These are phyloP conservation scores for Penicillium sp. DNA, from an alignment of 2,329 filamentous ascomycete species.

Conservation along the genomic window DNA sequence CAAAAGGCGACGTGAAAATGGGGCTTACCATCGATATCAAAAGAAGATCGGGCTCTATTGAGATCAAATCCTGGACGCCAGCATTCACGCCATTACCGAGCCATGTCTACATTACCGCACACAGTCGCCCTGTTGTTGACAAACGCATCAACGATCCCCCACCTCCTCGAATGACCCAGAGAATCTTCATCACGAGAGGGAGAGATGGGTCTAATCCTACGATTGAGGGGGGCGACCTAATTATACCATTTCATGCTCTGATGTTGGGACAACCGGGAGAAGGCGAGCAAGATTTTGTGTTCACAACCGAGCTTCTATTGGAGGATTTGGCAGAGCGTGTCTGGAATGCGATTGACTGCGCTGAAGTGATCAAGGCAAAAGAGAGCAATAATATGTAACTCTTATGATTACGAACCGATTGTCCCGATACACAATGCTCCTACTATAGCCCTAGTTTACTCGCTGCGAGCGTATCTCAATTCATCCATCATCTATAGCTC, in stretches of 20 bases:
- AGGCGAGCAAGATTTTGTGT: slow-evolving; percentile 10
- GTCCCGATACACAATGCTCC: too few species aligned
- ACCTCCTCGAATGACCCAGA: slow-evolving; percentile 6
- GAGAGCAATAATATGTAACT: too few species aligned
- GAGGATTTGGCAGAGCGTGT: too few species aligned
- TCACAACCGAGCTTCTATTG: not conserved
- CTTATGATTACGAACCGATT: too few species aligned
- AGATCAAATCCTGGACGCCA: slow-evolving; percentile 11
- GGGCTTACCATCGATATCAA: too few species aligned
- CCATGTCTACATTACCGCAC: not conserved
- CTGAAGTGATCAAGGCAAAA: too few species aligned
- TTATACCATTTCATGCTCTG: slow-evolving; percentile 7
- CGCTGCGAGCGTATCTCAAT: too few species aligned
- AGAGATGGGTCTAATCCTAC: not conserved
- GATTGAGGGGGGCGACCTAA: slow-evolving; percentile 4
- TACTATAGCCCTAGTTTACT: too few species aligned
- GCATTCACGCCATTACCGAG: not conserved
- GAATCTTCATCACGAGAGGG: slow-evolving; percentile 8
- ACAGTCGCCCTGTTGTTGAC: not conserved
- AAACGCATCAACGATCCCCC: not conserved
- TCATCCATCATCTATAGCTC: not conserved
- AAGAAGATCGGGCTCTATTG: slow-evolving; percentile 9
- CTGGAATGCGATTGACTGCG: too few species aligned
- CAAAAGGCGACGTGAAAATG: too few species aligned
- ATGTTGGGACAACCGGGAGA: slow-evolving; percentile 7